Conservation (phyloP, 108 stramenopile species). For the Discostella pseudostelligera region DNA sequence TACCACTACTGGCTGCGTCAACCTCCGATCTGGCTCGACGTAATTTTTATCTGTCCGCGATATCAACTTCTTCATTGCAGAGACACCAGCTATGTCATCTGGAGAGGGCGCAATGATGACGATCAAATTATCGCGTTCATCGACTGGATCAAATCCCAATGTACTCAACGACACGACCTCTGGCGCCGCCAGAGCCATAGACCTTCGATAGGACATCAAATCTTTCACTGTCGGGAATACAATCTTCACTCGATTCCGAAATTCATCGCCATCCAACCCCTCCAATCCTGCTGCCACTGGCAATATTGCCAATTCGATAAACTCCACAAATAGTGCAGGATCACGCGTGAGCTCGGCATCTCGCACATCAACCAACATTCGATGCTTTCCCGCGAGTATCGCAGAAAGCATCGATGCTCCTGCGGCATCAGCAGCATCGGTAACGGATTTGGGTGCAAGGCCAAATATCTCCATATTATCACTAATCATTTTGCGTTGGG, state of each 20-base stretch:
- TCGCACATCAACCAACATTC: constrained; percentile 91
- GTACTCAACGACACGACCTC: constrained; percentile 85
- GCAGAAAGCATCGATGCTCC: constrained; percentile 81
- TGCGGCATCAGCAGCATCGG: constrained; percentile 85
- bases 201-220: constrained; percentile 72
- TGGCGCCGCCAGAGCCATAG: constrained; percentile 83
- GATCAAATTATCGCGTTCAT: constrained; percentile 78
- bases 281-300: constrained; percentile 88
- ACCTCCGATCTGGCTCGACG: constrained; percentile 33
- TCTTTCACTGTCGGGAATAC: constrained; percentile 90
- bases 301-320: constrained; percentile 80
- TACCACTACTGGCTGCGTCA: constrained; percentile 73
- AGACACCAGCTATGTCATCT: constrained; percentile 72
- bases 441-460: constrained; percentile 78
- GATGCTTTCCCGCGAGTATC: constrained; percentile 80
- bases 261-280: constrained; percentile 55
- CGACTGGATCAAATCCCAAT: constrained; percentile 82
- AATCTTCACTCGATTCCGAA: constrained; percentile 83
- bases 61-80: constrained; percentile 69
- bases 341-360: constrained; percentile 84
- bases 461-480: constrained; percentile 89
- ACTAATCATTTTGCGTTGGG: constrained; percentile 33
- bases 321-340: constrained; percentile 78
- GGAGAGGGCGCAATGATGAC: constrained; percentile 84
- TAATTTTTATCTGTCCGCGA: constrained; percentile 46